Evolutionary conservation across 176 grass and related monocot species (phyloP).

Genomic region (Oryza glaberrima): DNA sequence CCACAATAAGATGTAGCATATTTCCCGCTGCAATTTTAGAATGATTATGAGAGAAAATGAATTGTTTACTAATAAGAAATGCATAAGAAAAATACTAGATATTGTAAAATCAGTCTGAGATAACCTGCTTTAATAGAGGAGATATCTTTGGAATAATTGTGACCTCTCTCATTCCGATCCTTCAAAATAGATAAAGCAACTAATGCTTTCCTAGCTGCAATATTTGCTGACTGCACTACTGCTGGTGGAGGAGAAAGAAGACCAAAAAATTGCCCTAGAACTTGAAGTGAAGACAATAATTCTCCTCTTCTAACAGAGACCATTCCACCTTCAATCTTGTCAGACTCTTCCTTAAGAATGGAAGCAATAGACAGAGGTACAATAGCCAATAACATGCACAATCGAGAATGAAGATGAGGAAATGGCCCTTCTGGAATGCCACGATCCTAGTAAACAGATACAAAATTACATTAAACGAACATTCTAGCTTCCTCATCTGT

Average conservation of each 20-base stretch:
- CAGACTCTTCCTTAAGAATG: constrained; percentile 64
- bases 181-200: constrained; percentile 62
- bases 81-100: constrained; percentile 31
- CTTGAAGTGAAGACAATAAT: constrained; percentile 68
- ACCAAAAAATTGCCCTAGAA: constrained; percentile 67
- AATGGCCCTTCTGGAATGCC: constrained; percentile 66
- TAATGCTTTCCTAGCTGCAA: constrained; percentile 82
- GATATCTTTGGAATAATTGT: constrained; percentile 28
- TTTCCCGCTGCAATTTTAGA: constrained; percentile 65
- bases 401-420: constrained; percentile 67
- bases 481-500: not conserved
- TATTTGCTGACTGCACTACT: constrained; percentile 59
- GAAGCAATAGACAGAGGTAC: constrained; percentile 72
- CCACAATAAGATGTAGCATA: constrained; percentile 88
- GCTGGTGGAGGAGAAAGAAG: constrained; percentile 72
- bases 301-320: constrained; percentile 51
- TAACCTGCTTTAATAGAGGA: constrained; percentile 66
- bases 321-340: constrained; percentile 40
- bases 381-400: constrained; percentile 81
- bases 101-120: constrained; percentile 5
- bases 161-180: constrained; percentile 38
- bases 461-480: constrained; percentile 7
- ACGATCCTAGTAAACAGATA: constrained; percentile 48
- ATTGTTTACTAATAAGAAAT: constrained; percentile 22
- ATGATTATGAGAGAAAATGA: constrained; percentile 33